Conservation (phyloP, 352 stramenopile genomes). For the Thalassiosira gravida region DNA sequence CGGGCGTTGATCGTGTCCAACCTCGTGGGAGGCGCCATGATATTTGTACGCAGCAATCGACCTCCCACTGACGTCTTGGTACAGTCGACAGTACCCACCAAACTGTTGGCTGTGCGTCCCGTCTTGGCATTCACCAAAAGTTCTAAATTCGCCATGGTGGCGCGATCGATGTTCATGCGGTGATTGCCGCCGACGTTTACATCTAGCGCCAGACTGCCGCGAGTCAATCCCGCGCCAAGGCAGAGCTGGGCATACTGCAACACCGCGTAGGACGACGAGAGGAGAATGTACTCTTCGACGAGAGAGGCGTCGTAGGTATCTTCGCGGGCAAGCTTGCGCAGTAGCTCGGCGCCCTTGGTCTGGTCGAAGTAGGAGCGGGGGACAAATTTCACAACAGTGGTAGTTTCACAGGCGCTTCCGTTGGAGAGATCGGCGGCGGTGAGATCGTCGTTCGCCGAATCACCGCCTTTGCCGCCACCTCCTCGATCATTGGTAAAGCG, state of each 20-base stretch:
- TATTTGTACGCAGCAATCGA: conserved; percentile 76
- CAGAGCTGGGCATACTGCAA: conserved; percentile 80
- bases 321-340: conserved; percentile 65
- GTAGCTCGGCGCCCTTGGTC: conserved; percentile 78
- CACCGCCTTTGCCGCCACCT: not conserved
- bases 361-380: conserved; percentile 84
- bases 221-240: conserved; percentile 65
- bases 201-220: conserved; percentile 59
- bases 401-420: conserved; percentile 21
- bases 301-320: conserved; percentile 77
- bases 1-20: conserved; percentile 82
- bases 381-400: conserved; percentile 83
- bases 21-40: conserved; percentile 77
- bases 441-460: conserved; percentile 16
- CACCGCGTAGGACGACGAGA: conserved; percentile 75
- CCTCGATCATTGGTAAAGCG: conserved; percentile 20
- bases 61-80: conserved; percentile 84
- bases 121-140: conserved; percentile 82
- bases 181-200: conserved; percentile 72
- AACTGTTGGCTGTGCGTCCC: conserved; percentile 63
- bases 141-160: conserved; percentile 80
- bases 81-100: conserved; percentile 81
- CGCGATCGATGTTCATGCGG: conserved; percentile 83
- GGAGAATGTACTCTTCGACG: conserved; percentile 84
- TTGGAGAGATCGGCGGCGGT: conserved; percentile 3